Conservation (phyloP, 805 yeast species). For the Saturnispora ahearnii region DNA sequence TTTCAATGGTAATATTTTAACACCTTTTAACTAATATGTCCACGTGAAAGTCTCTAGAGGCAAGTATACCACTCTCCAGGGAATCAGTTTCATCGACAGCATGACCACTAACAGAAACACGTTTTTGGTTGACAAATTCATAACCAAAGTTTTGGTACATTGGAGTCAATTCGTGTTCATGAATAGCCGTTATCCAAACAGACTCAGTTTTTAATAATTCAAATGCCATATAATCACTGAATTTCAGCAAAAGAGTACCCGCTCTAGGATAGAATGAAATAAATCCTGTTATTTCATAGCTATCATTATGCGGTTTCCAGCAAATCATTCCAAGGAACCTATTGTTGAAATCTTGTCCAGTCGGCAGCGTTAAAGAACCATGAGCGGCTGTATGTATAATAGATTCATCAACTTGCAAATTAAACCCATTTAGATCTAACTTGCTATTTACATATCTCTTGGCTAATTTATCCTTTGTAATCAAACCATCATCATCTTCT, state of each 20-base stretch:
- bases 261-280: conserved; percentile 40
- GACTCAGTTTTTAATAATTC: conserved; percentile 12
- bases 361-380: conserved; percentile 13
- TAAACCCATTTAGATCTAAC: conserved; percentile 13
- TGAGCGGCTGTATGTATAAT: background rate
- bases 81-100: conserved; percentile 11
- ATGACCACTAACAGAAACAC: conserved; percentile 19
- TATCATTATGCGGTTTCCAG: conserved; percentile 21
- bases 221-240: conserved; percentile 13
- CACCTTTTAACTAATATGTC: conserved; percentile 27
- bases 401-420: background rate
- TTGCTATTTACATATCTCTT: conserved; percentile 12
- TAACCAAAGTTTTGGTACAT: conserved; percentile 40
- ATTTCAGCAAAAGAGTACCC: conserved; percentile 19
- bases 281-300: conserved; percentile 41
- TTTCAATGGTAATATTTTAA: background rate
- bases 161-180: conserved; percentile 39
- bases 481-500: conserved; percentile 15
- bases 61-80: conserved; percentile 33
- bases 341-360: conserved; percentile 22
- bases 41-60: conserved; percentile 33
- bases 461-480: conserved; percentile 15
- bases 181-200: conserved; percentile 35
- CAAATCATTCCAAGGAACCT: conserved; percentile 30
- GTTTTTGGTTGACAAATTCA: conserved; percentile 17